A percentile compares a stretch with the other conserved stretches of the same genome.
These are phyloP conservation scores for Kwoniella dendrophila DNA, from an alignment of 768 basidiomycete genomes.

Conservation along the genomic window DNA sequence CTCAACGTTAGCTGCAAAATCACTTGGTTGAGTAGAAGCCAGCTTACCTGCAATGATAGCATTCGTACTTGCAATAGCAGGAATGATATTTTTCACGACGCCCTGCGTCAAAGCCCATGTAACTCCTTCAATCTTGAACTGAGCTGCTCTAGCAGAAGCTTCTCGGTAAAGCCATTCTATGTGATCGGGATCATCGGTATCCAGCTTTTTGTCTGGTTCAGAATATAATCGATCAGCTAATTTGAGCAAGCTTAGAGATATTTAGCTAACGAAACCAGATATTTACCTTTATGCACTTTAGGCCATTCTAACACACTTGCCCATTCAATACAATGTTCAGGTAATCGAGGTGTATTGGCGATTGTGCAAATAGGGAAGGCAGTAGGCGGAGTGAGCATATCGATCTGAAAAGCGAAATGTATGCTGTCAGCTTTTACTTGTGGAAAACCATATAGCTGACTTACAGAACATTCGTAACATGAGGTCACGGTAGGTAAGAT, in stretches of 20 bases:
- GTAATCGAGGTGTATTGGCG: constrained; percentile 94
- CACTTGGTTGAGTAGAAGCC: background rate
- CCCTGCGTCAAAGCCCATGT: constrained; percentile 98
- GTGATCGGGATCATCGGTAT: constrained; percentile 96
- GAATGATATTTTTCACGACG: constrained; percentile 99
- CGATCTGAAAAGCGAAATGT: constrained; percentile 63
- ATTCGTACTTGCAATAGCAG: constrained; percentile 97
- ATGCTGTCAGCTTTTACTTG: background rate
- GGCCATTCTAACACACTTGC: constrained; percentile 99
- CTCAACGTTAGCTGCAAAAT: background rate
- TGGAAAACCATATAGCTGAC: constrained; percentile 9
- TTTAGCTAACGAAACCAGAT: constrained; percentile 27
- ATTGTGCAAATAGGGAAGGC: constrained; percentile 98
- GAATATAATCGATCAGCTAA: background rate
- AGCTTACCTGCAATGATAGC: constrained; percentile 88
- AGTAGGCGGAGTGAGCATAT: constrained; percentile 97
- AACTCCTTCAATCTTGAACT: constrained; percentile 97
- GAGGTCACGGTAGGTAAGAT: constrained; percentile 93
- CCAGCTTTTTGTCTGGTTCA: constrained; percentile 89
- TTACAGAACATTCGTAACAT: constrained; percentile 90
- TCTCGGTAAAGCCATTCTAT: constrained; percentile 87
- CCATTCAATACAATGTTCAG: constrained; percentile 99
- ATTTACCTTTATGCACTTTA: constrained; percentile 81
- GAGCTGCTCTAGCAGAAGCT: constrained; percentile 79
- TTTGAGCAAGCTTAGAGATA: background rate